phyloP scores from a whole-genome alignment of 768 basidiomycete species.

The Tremella yokohamensis region DNA sequence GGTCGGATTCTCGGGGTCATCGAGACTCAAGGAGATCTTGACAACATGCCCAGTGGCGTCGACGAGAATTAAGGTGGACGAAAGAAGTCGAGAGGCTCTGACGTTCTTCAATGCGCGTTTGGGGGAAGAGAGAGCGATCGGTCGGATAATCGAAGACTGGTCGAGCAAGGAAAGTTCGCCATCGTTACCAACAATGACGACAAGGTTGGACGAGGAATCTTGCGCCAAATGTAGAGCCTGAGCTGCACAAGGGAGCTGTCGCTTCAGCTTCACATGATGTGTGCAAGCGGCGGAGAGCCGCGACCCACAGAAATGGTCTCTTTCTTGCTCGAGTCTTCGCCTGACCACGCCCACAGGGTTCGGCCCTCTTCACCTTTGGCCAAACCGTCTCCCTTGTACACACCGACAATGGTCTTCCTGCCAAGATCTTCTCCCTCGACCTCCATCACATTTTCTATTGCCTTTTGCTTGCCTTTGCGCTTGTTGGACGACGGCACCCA shows the following conservation, averaged over 20 bases:
- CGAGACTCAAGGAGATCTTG: neutral
- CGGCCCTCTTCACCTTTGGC: slow-evolving; percentile 16
- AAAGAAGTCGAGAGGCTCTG: neutral
- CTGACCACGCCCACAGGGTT: slow-evolving; percentile 45
- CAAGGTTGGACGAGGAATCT: slow-evolving; percentile 10
- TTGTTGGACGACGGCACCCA: slow-evolving; percentile 15
- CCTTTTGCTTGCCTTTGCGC: slow-evolving; percentile 24
- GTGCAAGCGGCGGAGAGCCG: neutral
- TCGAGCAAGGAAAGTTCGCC: slow-evolving; percentile 6
- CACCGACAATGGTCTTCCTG: slow-evolving; percentile 27
- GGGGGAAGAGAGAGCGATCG: neutral
- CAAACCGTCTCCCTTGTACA: slow-evolving; percentile 27
- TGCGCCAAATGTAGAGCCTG: slow-evolving; percentile 22
- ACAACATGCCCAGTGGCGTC: slow-evolving; percentile 14
- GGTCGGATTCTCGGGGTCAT: too few species aligned
- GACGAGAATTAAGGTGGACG: slow-evolving; percentile 19
- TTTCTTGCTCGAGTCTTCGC: slow-evolving; percentile 42
- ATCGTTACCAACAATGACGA: slow-evolving; percentile 17
- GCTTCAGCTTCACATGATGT: neutral
- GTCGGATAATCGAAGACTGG: neutral
- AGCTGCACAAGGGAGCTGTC: slow-evolving; percentile 11
- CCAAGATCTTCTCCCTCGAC: slow-evolving; percentile 14
- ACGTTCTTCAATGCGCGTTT: neutral
- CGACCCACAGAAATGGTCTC: slow-evolving; percentile 28
- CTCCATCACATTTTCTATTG: slow-evolving; percentile 20